Evolutionary conservation across 768 basidiomycete genomes (phyloP).

Genomic region (Aureoboletus auriporus): DNA sequence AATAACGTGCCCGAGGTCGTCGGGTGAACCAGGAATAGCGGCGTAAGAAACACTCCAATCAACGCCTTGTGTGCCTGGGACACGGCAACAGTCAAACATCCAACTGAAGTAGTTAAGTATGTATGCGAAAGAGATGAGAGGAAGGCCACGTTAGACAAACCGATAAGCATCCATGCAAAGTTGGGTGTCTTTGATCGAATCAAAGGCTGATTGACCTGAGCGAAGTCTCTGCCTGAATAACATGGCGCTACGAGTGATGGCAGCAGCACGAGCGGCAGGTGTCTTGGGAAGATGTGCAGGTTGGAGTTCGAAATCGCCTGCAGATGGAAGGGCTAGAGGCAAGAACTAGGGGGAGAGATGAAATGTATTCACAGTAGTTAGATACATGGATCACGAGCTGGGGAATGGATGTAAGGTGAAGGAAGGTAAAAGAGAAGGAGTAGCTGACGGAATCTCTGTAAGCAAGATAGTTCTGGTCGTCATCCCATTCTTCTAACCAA

Average conservation of each 20-base stretch:
- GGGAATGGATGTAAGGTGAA: conserved; percentile 16
- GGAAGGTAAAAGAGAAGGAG: not conserved
- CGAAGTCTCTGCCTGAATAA: conserved; percentile 69
- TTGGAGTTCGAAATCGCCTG: conserved; percentile 75
- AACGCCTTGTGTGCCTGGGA: conserved; percentile 66
- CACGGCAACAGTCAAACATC: conserved; percentile 90
- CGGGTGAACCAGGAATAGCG: conserved; percentile 34
- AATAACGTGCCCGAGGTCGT: conserved; percentile 71
- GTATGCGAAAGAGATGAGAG: not conserved
- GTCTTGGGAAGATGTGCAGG: conserved; percentile 58
- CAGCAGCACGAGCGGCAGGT: conserved; percentile 65
- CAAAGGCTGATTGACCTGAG: conserved; percentile 58
- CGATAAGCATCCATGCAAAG: conserved; percentile 87
- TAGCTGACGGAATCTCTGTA: conserved; percentile 77
- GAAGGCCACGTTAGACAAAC: conserved; percentile 31
- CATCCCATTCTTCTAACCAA: conserved; percentile 97
- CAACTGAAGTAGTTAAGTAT: conserved; percentile 42
- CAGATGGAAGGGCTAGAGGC: conserved; percentile 4
- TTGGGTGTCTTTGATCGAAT: conserved; percentile 62
- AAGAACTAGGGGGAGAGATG: not conserved
- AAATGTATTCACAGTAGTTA: conserved; percentile 68
- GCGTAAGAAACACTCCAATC: conserved; percentile 79
- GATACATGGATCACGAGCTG: conserved; percentile 86
- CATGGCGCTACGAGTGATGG: conserved; percentile 65
- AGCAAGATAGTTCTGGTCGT: conserved; percentile 73